Evolutionary conservation across 495 filamentous ascomycete species (phyloP).

Genomic region (Aspergillus steynii): DNA sequence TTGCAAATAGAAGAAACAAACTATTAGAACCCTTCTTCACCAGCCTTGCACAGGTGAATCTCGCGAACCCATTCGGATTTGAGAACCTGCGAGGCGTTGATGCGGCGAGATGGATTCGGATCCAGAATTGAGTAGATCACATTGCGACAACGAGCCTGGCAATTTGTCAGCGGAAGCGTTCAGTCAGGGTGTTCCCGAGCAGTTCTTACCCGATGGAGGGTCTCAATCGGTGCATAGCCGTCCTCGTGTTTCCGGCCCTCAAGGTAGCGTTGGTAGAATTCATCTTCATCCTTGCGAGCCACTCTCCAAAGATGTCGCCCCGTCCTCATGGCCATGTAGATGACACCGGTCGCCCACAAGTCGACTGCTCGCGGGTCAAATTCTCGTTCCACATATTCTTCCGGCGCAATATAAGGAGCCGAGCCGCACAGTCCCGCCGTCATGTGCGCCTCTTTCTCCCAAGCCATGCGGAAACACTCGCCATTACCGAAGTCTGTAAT

Average conservation of each 20-base stretch:
- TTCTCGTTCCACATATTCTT: slow-evolving; percentile 92
- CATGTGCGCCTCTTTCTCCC: slow-evolving; percentile 98
- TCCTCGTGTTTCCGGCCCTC: slow-evolving; percentile 90
- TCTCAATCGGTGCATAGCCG: slow-evolving; percentile 95
- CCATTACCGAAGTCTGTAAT: slow-evolving; percentile 99
- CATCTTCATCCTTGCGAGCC: slow-evolving; percentile 92
- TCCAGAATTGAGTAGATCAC: slow-evolving; percentile 99
- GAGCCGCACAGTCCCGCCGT: slow-evolving; percentile 94
- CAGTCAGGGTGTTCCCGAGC: slow-evolving; percentile 12
- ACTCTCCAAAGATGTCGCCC: slow-evolving; percentile 95
- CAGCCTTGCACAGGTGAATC: slow-evolving; percentile 93
- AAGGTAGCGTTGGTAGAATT: slow-evolving; percentile 92
- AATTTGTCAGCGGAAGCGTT: slow-evolving; percentile 24
- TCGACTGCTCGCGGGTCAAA: slow-evolving; percentile 97
- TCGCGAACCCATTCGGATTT: slow-evolving; percentile 98
- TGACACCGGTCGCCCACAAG: slow-evolving; percentile 96
- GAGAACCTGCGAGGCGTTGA: slow-evolving; percentile 93
- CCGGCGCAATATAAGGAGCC: slow-evolving; percentile 95
- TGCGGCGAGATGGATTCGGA: slow-evolving; percentile 84
- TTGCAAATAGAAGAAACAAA: not conserved
- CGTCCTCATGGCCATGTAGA: slow-evolving; percentile 99
- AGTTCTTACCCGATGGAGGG: slow-evolving; percentile 82
- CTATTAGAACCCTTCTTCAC: slow-evolving; percentile 80
- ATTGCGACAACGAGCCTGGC: slow-evolving; percentile 91
- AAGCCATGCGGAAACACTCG: slow-evolving; percentile 99